Conservation (phyloP, 345 rosid species). For the Sonneratia alba region DNA sequence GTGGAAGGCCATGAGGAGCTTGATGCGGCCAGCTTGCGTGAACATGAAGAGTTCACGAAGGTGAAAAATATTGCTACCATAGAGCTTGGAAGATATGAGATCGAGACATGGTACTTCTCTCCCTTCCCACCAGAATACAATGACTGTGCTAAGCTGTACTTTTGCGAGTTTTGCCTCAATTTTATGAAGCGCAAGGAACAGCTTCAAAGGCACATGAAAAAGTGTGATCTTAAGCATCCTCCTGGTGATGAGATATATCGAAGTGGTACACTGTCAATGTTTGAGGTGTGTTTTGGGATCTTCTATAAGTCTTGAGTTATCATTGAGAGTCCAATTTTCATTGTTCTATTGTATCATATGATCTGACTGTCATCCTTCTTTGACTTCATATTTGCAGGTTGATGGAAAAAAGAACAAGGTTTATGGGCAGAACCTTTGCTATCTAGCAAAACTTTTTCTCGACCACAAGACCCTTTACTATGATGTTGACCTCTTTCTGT, state of each 20-base stretch:
- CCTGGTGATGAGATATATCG: slow-evolving; percentile 99
- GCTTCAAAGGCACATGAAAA: slow-evolving; percentile 97
- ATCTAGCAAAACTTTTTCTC: slow-evolving; percentile 90
- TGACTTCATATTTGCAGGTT: slow-evolving; percentile 26
- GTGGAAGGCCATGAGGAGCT: slow-evolving; percentile 99
- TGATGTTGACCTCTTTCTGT: slow-evolving; percentile 90
- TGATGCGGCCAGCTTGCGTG: slow-evolving; percentile 99
- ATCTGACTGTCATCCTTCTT: background rate
- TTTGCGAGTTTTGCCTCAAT: slow-evolving; percentile 98
- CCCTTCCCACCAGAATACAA: slow-evolving; percentile 98
- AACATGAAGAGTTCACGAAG: slow-evolving; percentile 97
- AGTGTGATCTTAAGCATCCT: slow-evolving; percentile 96
- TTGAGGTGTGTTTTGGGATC: slow-evolving; percentile 52
- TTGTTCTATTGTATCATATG: background rate
- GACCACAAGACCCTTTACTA: slow-evolving; percentile 99
- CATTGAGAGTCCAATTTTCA: background rate
- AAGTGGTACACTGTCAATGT: slow-evolving; percentile 95
- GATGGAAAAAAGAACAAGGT: slow-evolving; percentile 99
- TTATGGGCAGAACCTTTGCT: slow-evolving; percentile 97
- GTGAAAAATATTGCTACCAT: slow-evolving; percentile 96
- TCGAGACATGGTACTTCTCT: slow-evolving; percentile 99
- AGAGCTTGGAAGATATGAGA: slow-evolving; percentile 98
- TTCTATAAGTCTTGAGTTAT: background rate
- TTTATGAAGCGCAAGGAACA: slow-evolving; percentile 99
- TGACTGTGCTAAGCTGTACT: slow-evolving; percentile 86